phyloP scores from a whole-genome alignment of 345 rosid genomes.

The Hirschfeldia incana region DNA sequence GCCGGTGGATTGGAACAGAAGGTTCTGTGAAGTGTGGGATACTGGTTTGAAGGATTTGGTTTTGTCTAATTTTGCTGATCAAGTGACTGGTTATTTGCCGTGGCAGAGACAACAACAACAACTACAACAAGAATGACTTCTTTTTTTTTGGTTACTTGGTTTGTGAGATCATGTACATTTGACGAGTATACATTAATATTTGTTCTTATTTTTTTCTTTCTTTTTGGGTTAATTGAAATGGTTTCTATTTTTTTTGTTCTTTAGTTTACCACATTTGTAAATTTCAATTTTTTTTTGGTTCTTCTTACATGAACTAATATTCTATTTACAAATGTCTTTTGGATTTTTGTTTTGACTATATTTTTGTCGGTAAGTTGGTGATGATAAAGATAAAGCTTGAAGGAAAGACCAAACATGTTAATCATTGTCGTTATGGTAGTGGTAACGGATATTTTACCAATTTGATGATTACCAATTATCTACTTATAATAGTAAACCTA shows the following conservation, averaged over 20 bases:
- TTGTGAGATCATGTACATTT: slow-evolving; percentile 27
- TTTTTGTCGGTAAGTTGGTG: background rate
- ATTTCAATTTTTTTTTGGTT: background rate
- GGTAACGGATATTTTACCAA: background rate
- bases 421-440: slow-evolving; percentile 1
- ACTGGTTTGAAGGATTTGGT: slow-evolving; percentile 85
- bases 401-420: background rate
- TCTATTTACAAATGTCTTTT: background rate
- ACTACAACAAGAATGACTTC: slow-evolving; percentile 30
- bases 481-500: too few relatives aligned
- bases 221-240: background rate
- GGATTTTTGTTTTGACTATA: background rate
- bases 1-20: slow-evolving; percentile 71
- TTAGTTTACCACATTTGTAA: slow-evolving; percentile 26
- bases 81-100: slow-evolving; percentile 64
- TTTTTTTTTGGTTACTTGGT: slow-evolving; percentile 5
- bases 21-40: slow-evolving; percentile 97
- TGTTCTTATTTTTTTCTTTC: slow-evolving; percentile 4
- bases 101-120: slow-evolving; percentile 58
- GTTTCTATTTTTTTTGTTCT: background rate
- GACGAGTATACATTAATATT: slow-evolving; percentile 12
- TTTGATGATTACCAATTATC: background rate
- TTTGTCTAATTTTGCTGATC: slow-evolving; percentile 69
- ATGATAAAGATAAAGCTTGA: background rate
- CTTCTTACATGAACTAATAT: background rate